These are phyloP conservation scores for Asterochloris erici DNA, from an alignment of 139 green algal species.

Conservation along the genomic window DNA sequence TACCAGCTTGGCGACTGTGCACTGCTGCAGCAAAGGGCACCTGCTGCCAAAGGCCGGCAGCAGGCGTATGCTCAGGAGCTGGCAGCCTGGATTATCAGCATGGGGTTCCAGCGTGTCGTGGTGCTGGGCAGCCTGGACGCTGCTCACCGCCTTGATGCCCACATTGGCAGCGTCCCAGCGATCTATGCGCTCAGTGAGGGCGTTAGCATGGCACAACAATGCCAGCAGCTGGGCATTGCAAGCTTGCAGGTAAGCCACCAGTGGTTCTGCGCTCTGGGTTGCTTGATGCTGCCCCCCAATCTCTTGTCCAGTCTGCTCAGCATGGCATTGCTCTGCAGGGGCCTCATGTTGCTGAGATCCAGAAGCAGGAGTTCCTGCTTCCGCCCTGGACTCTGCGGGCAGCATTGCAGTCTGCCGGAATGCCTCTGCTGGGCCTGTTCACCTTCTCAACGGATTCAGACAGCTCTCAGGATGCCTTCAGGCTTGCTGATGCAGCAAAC, in stretches of 20 bases:
- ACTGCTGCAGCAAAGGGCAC: slow-evolving; percentile 8
- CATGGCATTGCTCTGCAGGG: background rate
- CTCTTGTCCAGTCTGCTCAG: background rate
- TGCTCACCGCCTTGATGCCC: background rate
- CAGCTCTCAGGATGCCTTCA: slow-evolving; percentile 6
- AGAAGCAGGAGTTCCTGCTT: slow-evolving; percentile 3
- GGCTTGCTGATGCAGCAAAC: slow-evolving; percentile 1
- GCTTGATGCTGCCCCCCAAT: background rate
- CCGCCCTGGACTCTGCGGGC: slow-evolving; percentile 4
- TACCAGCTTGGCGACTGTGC: background rate
- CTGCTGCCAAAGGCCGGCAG: slow-evolving; percentile 7
- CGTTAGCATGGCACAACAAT: background rate
- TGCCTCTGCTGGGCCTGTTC: background rate
- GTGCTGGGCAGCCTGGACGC: background rate
- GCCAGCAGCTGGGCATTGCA: background rate
- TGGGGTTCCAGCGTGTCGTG: background rate
- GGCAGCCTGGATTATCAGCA: background rate
- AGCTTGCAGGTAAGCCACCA: no score
- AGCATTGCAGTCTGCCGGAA: background rate
- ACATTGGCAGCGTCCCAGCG: background rate
- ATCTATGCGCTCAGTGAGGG: background rate
- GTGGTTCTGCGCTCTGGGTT: background rate
- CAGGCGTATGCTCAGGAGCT: slow-evolving; percentile 5
- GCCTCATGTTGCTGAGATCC: background rate
- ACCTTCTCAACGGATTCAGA: slow-evolving; percentile 3